A percentile compares a stretch with the other conserved stretches of the same genome.
Conservation (phyloP, 495 filamentous ascomycete genomes). For the Penicillium dipodomyicola region DNA sequence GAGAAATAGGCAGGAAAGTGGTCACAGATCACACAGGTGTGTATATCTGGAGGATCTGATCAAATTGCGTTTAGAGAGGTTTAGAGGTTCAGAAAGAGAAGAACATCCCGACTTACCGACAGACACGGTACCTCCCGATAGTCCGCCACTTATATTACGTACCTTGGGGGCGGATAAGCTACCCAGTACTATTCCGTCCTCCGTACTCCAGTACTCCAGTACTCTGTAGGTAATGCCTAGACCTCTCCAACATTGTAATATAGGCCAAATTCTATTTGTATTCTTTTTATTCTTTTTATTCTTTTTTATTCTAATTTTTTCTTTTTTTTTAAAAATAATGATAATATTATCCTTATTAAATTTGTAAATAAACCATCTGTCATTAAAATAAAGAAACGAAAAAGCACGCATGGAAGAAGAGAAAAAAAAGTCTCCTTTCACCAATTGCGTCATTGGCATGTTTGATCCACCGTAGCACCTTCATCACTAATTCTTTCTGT, state of each 20-base stretch:
- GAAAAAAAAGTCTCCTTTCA: slow-evolving; percentile 2
- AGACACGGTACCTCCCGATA: slow-evolving; percentile 32
- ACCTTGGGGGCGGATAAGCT: background rate
- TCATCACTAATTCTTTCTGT: slow-evolving; percentile 10
- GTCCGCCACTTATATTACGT: slow-evolving; percentile 7
- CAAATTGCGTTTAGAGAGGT: background rate
- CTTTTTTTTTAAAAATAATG: too few species aligned
- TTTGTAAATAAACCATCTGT: background rate
- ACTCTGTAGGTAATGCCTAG: background rate
- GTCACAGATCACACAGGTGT: background rate
- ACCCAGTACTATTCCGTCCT: too few species aligned
- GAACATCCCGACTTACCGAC: slow-evolving; percentile 29
- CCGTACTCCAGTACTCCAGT: too few species aligned
- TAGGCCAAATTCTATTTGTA: background rate
- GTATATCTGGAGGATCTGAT: background rate
- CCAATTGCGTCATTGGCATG: slow-evolving; percentile 18
- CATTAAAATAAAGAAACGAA: background rate
- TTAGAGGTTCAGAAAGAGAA: slow-evolving; percentile 10
- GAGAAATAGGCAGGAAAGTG: background rate
- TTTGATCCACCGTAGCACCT: slow-evolving; percentile 11
- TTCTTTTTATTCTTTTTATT: too few species aligned
- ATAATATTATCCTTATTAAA: background rate
- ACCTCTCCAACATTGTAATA: background rate
- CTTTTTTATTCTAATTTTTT: too few species aligned
- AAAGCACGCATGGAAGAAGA: too few species aligned